phyloP scores from a whole-genome alignment of 2,329 filamentous ascomycete species.

The Capronia coronata region DNA sequence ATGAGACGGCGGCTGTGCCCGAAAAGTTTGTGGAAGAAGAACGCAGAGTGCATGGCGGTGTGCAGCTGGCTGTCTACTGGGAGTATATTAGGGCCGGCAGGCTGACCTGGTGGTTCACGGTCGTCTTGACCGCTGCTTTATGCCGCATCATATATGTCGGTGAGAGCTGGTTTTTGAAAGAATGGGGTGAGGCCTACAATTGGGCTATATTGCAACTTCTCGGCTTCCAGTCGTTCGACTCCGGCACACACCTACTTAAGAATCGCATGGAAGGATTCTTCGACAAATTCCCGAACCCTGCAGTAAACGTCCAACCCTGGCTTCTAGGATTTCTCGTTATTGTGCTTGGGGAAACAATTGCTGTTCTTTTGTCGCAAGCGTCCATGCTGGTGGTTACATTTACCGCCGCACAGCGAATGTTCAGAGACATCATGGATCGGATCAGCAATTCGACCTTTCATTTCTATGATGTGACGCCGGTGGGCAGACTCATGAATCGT shows the following conservation, averaged over 20 bases:
- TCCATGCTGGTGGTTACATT: slow-evolving; percentile 73
- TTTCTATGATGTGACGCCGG: slow-evolving; percentile 84
- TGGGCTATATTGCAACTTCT: slow-evolving; percentile 30
- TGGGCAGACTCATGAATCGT: slow-evolving; percentile 85
- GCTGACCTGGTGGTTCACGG: slow-evolving; percentile 62
- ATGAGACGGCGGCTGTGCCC: slow-evolving; percentile 49
- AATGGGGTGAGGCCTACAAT: slow-evolving; percentile 74
- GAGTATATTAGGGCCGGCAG: slow-evolving; percentile 77
- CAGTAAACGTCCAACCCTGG: slow-evolving; percentile 65
- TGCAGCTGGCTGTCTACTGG: slow-evolving; percentile 72
- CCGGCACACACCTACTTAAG: slow-evolving; percentile 21
- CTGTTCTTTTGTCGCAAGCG: slow-evolving; percentile 56
- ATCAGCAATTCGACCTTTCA: slow-evolving; percentile 78
- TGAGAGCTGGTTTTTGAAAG: slow-evolving; percentile 75
- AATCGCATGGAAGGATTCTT: slow-evolving; percentile 35
- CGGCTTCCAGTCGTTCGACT: slow-evolving; percentile 22
- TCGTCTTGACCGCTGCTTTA: slow-evolving; percentile 53
- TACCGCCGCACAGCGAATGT: slow-evolving; percentile 67
- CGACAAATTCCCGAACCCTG: slow-evolving; percentile 58
- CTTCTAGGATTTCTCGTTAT: slow-evolving; percentile 63
- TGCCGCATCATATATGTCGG: slow-evolving; percentile 60
- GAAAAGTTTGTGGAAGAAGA: slow-evolving; percentile 78
- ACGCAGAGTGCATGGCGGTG: slow-evolving; percentile 64
- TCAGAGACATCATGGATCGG: slow-evolving; percentile 62
- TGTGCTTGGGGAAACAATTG: slow-evolving; percentile 54